Percentiles rank a stretch among this genome's conserved stretches.
phyloP scores from a whole-genome alignment of 208 protist genomes.

The Acanthamoeba healyi region DNA sequence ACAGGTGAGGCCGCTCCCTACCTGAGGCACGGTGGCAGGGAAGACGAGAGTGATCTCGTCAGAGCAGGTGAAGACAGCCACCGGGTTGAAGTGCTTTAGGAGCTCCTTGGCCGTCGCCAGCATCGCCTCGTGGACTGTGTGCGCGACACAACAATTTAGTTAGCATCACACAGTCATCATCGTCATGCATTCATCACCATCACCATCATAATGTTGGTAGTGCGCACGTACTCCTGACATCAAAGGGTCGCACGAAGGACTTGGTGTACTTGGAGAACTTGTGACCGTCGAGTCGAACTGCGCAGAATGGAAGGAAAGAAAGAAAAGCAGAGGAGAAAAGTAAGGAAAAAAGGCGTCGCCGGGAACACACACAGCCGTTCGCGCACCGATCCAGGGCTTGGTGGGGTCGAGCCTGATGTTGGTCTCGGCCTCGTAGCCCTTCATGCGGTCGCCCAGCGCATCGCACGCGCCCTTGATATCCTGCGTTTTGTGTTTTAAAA shows the following conservation, averaged over 20 bases:
- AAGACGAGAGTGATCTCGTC: constrained; percentile 87
- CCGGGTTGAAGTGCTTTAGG: constrained; percentile 77
- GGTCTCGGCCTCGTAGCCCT: constrained; percentile 77
- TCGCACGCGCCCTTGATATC: constrained; percentile 14
- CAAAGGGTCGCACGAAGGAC: constrained; percentile 78
- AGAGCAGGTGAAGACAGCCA: constrained; percentile 77
- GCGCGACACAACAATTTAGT: too few relatives aligned
- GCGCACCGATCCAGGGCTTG: constrained; percentile 61
- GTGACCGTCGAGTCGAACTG: constrained; percentile 83
- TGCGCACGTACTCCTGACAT: constrained; percentile 75
- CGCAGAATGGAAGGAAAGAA: not conserved
- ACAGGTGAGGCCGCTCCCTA: not conserved
- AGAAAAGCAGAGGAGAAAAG: not conserved
- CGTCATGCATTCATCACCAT: not conserved
- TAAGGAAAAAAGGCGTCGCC: not conserved
- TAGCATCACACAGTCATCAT: not conserved
- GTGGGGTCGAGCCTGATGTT: constrained; percentile 30
- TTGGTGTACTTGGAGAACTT: constrained; percentile 84
- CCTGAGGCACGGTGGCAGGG: constrained; percentile 19
- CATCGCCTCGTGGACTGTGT: constrained; percentile 85
- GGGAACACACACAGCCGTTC: not conserved
- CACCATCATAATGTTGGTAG: too few relatives aligned
- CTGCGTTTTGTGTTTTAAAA: too few relatives aligned
- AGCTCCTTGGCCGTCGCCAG: constrained; percentile 77
- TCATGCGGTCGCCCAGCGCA: constrained; percentile 81